Percentiles rank a stretch among this genome's conserved stretches.
Conservation (phyloP, 441 rosid species). For the Euphorbia corollata region DNA sequence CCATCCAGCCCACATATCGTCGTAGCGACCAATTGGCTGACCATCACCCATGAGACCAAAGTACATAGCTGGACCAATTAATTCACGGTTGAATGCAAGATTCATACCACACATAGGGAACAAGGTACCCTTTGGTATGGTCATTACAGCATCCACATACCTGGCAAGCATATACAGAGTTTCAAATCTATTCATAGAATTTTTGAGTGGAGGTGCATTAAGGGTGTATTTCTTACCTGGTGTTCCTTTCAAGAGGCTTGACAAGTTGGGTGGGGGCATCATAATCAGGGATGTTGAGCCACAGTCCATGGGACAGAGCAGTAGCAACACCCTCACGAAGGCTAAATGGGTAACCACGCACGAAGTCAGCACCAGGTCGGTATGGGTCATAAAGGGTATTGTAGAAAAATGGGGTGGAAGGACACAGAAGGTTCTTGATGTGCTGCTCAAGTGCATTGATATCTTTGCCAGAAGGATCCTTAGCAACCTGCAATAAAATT, state of each 20-base stretch:
- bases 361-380: constrained; percentile 71
- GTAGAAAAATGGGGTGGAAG: constrained; percentile 74
- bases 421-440: constrained; percentile 61
- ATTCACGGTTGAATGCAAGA: constrained; percentile 76
- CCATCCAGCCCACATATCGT: constrained; percentile 98
- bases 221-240: constrained; percentile 32
- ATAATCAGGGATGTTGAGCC: constrained; percentile 93
- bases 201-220: neutral
- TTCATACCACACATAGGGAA: constrained; percentile 99
- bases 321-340: constrained; percentile 74
- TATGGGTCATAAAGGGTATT: constrained; percentile 79
- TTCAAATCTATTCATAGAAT: neutral
- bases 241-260: constrained; percentile 45
- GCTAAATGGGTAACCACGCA: constrained; percentile 83
- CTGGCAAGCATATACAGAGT: constrained; percentile 21
- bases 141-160: constrained; percentile 83
- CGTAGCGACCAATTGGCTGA: constrained; percentile 87
- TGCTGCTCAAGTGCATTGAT: constrained; percentile 89
- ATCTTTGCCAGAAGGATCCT: constrained; percentile 71
- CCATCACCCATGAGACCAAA: constrained; percentile 97
- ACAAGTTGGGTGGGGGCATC: constrained; percentile 42
- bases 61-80: constrained; percentile 89
- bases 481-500: constrained; percentile 39
- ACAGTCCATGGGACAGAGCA: constrained; percentile 76
- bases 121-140: constrained; percentile 81